Percentiles rank a stretch among this genome's conserved stretches.
Evolutionary conservation across 257 asterid genomes (phyloP).

Genomic region (Przewalskia tangutica): DNA sequence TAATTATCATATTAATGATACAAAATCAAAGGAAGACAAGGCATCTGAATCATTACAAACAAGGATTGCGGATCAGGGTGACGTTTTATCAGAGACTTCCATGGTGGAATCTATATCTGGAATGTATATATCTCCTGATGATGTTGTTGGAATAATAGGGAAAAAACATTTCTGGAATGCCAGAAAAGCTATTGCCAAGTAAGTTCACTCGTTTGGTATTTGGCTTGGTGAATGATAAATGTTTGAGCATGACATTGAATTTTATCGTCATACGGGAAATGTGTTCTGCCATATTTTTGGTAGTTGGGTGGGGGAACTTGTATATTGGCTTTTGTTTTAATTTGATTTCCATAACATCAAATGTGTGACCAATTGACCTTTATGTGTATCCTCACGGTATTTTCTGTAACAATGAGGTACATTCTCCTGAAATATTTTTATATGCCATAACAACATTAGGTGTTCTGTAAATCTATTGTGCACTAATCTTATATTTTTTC

Average conservation of each 20-base stretch:
- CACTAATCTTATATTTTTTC: background rate
- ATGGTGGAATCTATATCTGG: slow-evolving; percentile 49
- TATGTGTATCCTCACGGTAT: background rate
- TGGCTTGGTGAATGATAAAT: background rate
- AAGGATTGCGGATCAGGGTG: slow-evolving; percentile 36
- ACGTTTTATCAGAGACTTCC: slow-evolving; percentile 54
- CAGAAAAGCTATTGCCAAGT: slow-evolving; percentile 71
- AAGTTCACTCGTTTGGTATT: slow-evolving; percentile 22
- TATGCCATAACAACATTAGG: background rate
- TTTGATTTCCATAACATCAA: background rate
- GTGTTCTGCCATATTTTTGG: background rate
- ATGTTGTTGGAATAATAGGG: slow-evolving; percentile 67
- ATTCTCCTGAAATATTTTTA: background rate
- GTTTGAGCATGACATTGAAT: background rate
- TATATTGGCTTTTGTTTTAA: background rate
- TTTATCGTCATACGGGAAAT: background rate
- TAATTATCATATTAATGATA: slow-evolving; percentile 20
- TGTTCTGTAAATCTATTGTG: background rate
- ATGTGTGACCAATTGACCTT: background rate
- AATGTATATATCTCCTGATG: slow-evolving; percentile 63
- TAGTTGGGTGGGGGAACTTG: background rate
- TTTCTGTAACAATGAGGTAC: background rate
- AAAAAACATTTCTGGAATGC: slow-evolving; percentile 88
- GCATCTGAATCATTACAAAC: slow-evolving; percentile 22
- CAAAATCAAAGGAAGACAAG: slow-evolving; percentile 32